Conservation (phyloP, 805 yeast species). For the Yarrowia yakushimensis region DNA sequence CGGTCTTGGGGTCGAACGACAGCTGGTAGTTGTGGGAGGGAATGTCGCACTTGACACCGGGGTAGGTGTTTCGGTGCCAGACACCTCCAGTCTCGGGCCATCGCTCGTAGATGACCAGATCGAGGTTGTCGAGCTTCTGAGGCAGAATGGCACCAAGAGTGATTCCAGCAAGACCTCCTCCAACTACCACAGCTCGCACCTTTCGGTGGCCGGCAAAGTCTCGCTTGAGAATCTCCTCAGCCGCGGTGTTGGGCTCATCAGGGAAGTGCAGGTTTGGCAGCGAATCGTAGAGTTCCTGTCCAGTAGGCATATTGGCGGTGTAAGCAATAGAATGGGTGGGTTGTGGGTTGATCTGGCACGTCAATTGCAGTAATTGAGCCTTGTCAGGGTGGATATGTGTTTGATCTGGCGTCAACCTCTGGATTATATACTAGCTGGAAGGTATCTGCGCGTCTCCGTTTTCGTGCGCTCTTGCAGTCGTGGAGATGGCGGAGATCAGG, state of each 20-base stretch:
- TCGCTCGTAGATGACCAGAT: constrained; percentile 32
- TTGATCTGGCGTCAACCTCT: neutral
- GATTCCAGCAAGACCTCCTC: constrained; percentile 36
- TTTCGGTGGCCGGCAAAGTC: constrained; percentile 19
- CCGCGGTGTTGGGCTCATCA: constrained; percentile 19
- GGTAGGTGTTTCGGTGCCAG: constrained; percentile 31
- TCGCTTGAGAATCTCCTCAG: constrained; percentile 10
- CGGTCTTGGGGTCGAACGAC: constrained; percentile 33
- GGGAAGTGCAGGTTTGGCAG: constrained; percentile 11
- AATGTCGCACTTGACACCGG: constrained; percentile 30
- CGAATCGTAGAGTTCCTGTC: constrained; percentile 14
- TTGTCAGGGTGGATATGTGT: neutral
- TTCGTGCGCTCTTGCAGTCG: neutral
- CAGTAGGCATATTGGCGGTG: neutral
- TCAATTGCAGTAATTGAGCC: neutral
- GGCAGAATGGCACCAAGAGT: constrained; percentile 29
- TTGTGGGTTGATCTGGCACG: neutral
- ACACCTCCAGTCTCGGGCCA: constrained; percentile 33
- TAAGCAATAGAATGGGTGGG: neutral
- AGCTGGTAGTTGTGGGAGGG: constrained; percentile 34
- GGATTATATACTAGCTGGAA: neutral
- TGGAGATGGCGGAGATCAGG: constrained; percentile 17
- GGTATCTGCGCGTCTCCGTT: neutral
- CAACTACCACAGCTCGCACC: constrained; percentile 29
- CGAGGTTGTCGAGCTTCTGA: constrained; percentile 30